A percentile compares a stretch with the other conserved stretches of the same genome.
phyloP scores from a whole-genome alignment of 163 green algal genomes.

The Volvox carteri region DNA sequence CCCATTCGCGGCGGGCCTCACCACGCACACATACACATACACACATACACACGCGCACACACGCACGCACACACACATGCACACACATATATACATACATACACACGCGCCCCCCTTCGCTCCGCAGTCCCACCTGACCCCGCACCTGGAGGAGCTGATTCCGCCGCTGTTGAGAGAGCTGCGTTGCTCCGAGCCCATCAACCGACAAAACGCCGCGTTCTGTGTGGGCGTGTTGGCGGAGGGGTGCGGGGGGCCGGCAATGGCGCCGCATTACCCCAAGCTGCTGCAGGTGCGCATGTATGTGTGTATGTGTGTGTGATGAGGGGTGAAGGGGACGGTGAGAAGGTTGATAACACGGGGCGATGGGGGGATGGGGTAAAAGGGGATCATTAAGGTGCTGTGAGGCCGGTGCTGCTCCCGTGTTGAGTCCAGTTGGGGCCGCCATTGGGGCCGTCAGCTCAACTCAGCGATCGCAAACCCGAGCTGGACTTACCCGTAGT shows the following conservation, averaged over 20 bases:
- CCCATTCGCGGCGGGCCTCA: no score
- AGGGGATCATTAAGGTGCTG: no score
- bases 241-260: constrained; percentile 53
- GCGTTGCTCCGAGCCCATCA: constrained; percentile 68
- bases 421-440: no score
- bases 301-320: background rate
- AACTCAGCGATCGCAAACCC: no score
- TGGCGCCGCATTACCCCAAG: constrained; percentile 37
- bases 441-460: no score
- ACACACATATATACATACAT: background rate
- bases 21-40: no score
- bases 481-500: no score
- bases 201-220: constrained; percentile 86
- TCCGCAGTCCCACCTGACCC: constrained; percentile 42
- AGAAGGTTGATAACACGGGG: no score
- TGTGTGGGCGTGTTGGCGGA: constrained; percentile 71
- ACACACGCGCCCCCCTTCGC: background rate
- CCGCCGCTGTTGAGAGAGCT: constrained; percentile 78
- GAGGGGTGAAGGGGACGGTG: background rate
- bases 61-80: background rate
- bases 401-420: background rate
- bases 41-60: background rate
- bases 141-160: constrained; percentile 62
- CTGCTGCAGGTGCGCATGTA: constrained; percentile 58
- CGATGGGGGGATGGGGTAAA: no score